Conservation (phyloP, 306 rosid genomes). For the Malus asiatica region DNA sequence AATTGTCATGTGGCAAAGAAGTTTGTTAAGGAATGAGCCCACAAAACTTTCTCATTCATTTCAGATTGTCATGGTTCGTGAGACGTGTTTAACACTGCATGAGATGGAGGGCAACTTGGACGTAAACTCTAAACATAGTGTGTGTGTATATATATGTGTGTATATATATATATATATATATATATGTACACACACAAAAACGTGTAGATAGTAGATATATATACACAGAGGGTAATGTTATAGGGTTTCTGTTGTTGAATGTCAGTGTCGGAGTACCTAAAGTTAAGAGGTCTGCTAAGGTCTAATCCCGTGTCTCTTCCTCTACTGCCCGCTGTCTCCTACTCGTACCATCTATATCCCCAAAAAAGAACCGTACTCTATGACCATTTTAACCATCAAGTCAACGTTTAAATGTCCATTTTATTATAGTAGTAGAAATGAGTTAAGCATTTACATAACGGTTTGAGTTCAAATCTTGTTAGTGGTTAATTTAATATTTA, state of each 20-base stretch:
- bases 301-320: background rate
- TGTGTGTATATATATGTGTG: too few species aligned
- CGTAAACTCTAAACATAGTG: background rate
- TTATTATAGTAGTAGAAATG: too few species aligned
- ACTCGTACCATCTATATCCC: background rate
- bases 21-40: too few species aligned
- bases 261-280: background rate
- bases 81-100: background rate
- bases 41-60: too few species aligned
- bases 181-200: too few species aligned
- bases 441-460: rapidly evolving
- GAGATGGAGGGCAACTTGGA: background rate
- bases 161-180: too few species aligned
- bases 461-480: too few species aligned
- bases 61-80: too few species aligned
- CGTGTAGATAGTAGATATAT: too few species aligned
- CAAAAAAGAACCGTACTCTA: background rate
- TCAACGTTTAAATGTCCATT: background rate
- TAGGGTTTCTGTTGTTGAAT: background rate
- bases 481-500: too few species aligned
- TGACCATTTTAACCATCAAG: background rate
- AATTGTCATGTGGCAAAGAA: too few species aligned
- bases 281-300: background rate
- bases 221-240: background rate
- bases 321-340: background rate